Base-by-base conservation (phyloP, 371 early-diverging fungal genomes). In the Chytridiales sp. region DNA sequence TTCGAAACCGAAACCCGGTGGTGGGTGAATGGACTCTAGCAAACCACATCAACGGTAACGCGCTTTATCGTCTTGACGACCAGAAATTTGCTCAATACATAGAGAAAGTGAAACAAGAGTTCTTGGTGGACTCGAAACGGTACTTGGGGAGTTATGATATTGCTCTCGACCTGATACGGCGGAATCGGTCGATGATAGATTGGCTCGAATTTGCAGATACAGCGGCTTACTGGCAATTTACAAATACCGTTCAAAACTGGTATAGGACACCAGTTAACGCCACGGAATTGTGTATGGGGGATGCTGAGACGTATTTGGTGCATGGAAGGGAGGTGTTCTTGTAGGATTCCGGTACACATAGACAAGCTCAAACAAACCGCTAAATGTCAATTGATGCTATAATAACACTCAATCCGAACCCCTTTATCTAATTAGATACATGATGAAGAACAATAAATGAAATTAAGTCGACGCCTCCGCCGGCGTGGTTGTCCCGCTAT, bases 11-110 rank as follows among this genome's bases (percentile, higher is more conserved):
- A 4, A 58, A 56, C 31, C 59, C 61, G n/a, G 21, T 29, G 6
- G 60, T 53, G 19, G 56, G 41, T 22, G 36, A 41, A 21, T 64
- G 54, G 50, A 35, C 64, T 5, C 67, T 67, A 40, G 38, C 64
- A 0, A 61, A 64, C n/a, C 71, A 70, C 47, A 49, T 70, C 27
- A 70, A 70, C 64, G 71, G 71, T 19, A 70, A 70, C 40, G 71
- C 71, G 15, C 39, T 70, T 4, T 70, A 67, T 50, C 63, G 64
- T 13, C 44, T 64, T 1, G 62, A 61, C 30, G 64, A 62, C 43
- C 22, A 39, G 4, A 8, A 13, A 5, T 70, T 70, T 46, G 8
- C 46, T 4, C 29, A 47, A 40, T 70, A 55, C 39, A 27, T 70
- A 5, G 11, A 11, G 3, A 46, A 22, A 15, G 71, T 64, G n/a